Conservation (phyloP, 352 stramenopile species). For the Phytophthora hybrid region DNA sequence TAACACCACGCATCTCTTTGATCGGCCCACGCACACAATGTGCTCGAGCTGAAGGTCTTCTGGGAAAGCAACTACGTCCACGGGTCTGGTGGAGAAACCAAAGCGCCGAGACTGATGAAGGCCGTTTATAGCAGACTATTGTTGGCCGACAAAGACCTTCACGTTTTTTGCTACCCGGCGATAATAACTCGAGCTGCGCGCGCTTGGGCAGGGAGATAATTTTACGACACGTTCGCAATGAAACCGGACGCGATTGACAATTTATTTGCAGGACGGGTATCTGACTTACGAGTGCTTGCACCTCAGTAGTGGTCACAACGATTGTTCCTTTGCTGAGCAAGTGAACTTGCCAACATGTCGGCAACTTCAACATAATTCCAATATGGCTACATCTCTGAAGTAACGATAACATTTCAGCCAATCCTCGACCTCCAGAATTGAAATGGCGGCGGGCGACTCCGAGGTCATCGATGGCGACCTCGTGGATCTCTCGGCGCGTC, state of each 20-base stretch:
- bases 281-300: neutral
- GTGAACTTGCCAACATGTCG: too few species aligned
- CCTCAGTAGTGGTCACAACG: neutral
- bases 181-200: neutral
- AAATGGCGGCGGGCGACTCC: neutral
- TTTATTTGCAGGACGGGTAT: neutral
- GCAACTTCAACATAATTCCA: neutral
- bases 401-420: conserved; percentile 21
- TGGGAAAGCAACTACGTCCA: neutral
- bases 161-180: neutral
- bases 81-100: neutral
- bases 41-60: neutral
- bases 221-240: neutral
- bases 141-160: neutral
- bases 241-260: neutral
- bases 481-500: neutral
- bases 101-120: neutral
- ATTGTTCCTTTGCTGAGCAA: too few species aligned
- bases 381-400: conserved; percentile 19
- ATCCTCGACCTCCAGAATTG: conserved; percentile 3
- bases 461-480: neutral
- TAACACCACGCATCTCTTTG: conserved; percentile 30
- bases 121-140: conserved; percentile 15
- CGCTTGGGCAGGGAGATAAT: neutral
- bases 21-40: neutral